Evolutionary conservation across 2,329 filamentous ascomycete species (phyloP).

Genomic region (Chalaropsis ovoidea): DNA sequence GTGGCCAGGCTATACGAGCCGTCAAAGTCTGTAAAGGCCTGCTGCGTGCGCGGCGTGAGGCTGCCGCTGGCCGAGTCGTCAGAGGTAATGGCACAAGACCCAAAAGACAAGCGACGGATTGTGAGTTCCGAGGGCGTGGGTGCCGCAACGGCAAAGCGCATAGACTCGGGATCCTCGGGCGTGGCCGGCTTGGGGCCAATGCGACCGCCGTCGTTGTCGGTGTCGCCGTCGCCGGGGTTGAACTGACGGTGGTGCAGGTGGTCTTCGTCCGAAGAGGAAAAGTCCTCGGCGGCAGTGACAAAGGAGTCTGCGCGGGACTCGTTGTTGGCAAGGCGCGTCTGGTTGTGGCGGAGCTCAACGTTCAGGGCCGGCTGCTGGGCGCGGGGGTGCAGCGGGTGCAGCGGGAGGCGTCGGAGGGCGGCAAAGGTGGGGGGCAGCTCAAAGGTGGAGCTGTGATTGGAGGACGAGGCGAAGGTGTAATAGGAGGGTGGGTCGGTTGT

Average conservation of each 20-base stretch:
- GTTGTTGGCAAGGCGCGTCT: slow-evolving; percentile 19
- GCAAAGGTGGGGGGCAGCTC: not conserved
- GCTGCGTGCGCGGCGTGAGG: slow-evolving; percentile 21
- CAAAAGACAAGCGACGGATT: slow-evolving; percentile 9
- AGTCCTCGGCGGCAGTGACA: slow-evolving; percentile 25
- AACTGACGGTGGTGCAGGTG: slow-evolving; percentile 8
- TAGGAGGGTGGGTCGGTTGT: not conserved
- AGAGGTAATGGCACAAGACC: slow-evolving; percentile 6
- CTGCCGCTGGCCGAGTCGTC: slow-evolving; percentile 14
- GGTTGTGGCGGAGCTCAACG: slow-evolving; percentile 18
- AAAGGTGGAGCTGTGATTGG: not conserved
- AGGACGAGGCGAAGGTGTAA: not conserved
- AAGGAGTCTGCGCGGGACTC: slow-evolving; percentile 24
- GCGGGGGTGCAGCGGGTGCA: slow-evolving; percentile 17
- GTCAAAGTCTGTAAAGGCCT: slow-evolving; percentile 20
- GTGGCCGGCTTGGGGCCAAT: slow-evolving; percentile 12
- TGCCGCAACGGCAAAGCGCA: slow-evolving; percentile 12
- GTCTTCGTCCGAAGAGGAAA: slow-evolving; percentile 25
- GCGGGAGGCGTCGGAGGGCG: not conserved
- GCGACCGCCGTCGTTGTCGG: not conserved
- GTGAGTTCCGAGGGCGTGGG: slow-evolving; percentile 17
- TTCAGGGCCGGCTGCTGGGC: slow-evolving; percentile 16
- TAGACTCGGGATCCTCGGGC: slow-evolving; percentile 16
- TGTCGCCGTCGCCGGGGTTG: not conserved
- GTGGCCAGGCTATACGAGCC: slow-evolving; percentile 10